phyloP scores from a whole-genome alignment of 495 filamentous ascomycete genomes.

The Xylaria cubensis region DNA sequence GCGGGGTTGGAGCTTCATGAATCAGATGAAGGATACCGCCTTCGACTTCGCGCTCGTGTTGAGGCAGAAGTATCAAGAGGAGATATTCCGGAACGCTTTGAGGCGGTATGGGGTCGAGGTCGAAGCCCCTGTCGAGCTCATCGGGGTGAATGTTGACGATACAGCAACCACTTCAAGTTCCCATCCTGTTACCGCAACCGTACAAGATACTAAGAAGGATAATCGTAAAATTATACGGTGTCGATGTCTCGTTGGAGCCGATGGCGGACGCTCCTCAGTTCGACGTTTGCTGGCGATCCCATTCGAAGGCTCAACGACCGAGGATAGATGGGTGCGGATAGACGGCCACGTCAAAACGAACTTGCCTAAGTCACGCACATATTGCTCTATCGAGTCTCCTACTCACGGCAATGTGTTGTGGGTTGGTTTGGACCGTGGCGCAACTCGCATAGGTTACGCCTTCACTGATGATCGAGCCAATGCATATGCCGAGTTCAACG shows the following conservation, averaged over 20 bases:
- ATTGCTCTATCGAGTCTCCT: conserved; percentile 56
- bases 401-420: conserved; percentile 41
- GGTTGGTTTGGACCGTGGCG: conserved; percentile 44
- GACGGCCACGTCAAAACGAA: conserved; percentile 51
- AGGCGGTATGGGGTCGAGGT: conserved; percentile 38
- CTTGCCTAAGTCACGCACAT: conserved; percentile 55
- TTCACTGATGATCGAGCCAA: conserved; percentile 56
- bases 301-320: conserved; percentile 51
- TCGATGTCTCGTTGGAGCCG: conserved; percentile 53
- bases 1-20: conserved; percentile 43
- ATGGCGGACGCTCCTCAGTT: conserved; percentile 53
- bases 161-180: conserved; percentile 32
- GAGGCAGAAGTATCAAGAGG: conserved; percentile 52
- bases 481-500: conserved; percentile 44
- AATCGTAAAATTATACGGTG: conserved; percentile 36
- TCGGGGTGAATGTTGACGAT: conserved; percentile 39
- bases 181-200: conserved; percentile 38
- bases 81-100: conserved; percentile 49
- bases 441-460: conserved; percentile 56
- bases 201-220: conserved; percentile 30
- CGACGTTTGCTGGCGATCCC: conserved; percentile 46
- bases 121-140: conserved; percentile 45
- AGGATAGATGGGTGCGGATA: conserved; percentile 54
- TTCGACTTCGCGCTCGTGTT: conserved; percentile 50
- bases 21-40: conserved; percentile 43